Evolutionary conservation across 192 early-diverging fungal genomes (phyloP).

Genomic region (Coemansia sp.): DNA sequence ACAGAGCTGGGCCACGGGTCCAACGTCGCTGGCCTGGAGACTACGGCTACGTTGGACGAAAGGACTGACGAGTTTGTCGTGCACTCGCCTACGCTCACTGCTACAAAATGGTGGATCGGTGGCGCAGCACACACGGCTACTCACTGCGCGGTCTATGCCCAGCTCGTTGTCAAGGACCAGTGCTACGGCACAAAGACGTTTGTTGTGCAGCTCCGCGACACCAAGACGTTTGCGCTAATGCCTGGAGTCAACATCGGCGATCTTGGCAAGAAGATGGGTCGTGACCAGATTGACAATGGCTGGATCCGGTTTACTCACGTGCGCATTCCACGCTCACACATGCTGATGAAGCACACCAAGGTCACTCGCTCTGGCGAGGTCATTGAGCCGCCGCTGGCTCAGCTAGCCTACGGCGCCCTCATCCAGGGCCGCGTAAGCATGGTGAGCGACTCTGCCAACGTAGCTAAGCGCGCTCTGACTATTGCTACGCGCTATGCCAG

Average conservation of each 20-base stretch:
- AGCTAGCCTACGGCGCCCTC: conserved; percentile 86
- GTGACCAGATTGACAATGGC: conserved; percentile 89
- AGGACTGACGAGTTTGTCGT: conserved; percentile 83
- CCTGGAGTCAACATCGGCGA: conserved; percentile 90
- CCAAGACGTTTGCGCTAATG: conserved; percentile 71
- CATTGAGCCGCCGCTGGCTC: conserved; percentile 75
- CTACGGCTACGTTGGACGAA: conserved; percentile 86
- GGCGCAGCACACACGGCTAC: conserved; percentile 90
- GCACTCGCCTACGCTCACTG: conserved; percentile 71
- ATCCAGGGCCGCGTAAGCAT: conserved; percentile 81
- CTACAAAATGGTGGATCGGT: conserved; percentile 98
- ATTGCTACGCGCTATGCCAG: conserved; percentile 90
- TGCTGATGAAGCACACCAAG: conserved; percentile 94
- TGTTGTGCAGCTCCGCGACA: conserved; percentile 82
- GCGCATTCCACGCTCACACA: conserved; percentile 83
- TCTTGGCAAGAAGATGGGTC: conserved; percentile 91
- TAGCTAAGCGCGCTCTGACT: conserved; percentile 85
- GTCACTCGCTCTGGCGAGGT: conserved; percentile 76
- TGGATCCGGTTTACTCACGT: conserved; percentile 93
- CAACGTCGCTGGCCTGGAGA: conserved; percentile 89
- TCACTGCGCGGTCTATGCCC: conserved; percentile 77
- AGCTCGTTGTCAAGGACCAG: conserved; percentile 78
- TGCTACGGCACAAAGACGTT: conserved; percentile 85
- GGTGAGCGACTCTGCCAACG: conserved; percentile 81
- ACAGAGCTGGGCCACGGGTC: conserved; percentile 91